Conservation (phyloP, 75 land plant species). For the Picea sitchensis region DNA sequence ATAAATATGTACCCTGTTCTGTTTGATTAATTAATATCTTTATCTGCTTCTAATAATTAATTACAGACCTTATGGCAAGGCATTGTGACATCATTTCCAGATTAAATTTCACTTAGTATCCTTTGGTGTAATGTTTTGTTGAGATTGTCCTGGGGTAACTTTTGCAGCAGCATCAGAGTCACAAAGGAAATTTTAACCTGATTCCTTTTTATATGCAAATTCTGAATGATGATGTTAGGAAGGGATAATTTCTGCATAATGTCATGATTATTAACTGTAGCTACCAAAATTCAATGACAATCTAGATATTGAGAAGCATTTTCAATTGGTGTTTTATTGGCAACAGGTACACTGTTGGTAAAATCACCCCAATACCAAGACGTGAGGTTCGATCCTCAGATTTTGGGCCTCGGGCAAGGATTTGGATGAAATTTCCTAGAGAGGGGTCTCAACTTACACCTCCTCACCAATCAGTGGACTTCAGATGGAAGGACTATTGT, state of each 20-base stretch:
- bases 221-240: neutral
- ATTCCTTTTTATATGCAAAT: constrained; percentile 4
- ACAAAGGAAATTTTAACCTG: neutral
- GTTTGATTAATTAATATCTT: too few species aligned
- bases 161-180: neutral
- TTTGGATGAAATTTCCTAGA: constrained; percentile 70
- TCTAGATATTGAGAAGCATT: neutral
- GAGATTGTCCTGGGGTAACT: neutral
- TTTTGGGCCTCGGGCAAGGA: constrained; percentile 79
- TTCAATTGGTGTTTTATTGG: constrained; percentile 10
- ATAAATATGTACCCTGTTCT: too few species aligned
- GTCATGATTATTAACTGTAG: neutral
- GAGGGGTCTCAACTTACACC: constrained; percentile 89
- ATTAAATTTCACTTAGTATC: too few species aligned
- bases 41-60: too few species aligned
- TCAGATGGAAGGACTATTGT: constrained; percentile 96
- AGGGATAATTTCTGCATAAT: neutral
- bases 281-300: neutral
- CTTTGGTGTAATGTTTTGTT: neutral
- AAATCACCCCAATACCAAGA: constrained; percentile 71
- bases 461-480: constrained; percentile 74
- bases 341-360: constrained; percentile 83
- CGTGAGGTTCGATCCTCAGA: constrained; percentile 73
- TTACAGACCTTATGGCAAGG: too few species aligned
- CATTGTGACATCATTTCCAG: too few species aligned